Percentiles rank a stretch among this genome's conserved stretches.
Evolutionary conservation across 2,329 filamentous ascomycete genomes (phyloP).

Genomic region (Teratosphaeriaceae sp.): DNA sequence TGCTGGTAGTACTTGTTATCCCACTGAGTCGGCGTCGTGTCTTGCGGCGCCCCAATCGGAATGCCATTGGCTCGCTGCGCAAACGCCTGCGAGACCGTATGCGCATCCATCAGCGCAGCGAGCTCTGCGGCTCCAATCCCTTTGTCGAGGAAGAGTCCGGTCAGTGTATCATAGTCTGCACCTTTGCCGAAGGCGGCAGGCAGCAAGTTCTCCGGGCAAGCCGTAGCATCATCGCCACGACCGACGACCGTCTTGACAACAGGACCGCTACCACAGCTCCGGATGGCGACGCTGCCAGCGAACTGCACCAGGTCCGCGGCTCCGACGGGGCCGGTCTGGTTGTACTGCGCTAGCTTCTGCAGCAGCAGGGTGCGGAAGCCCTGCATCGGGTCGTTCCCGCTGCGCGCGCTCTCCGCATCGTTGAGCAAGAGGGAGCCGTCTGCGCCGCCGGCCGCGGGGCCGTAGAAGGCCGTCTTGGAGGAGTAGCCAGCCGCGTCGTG

Average conservation of each 20-base stretch:
- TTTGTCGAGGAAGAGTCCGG: neutral
- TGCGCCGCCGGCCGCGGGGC: neutral
- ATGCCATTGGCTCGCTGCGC: neutral
- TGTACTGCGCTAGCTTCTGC: neutral
- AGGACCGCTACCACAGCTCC: neutral
- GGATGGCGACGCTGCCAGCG: neutral
- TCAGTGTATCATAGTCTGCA: neutral
- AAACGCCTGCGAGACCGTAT: neutral
- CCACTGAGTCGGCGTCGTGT: neutral
- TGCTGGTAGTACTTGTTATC: neutral
- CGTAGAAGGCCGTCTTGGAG: neutral
- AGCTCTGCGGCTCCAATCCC: neutral
- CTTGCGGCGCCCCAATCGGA: neutral
- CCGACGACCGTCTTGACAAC: neutral
- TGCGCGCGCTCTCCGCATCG: neutral
- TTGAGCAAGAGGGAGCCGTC: neutral
- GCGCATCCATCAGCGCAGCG: neutral
- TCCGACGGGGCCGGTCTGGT: neutral
- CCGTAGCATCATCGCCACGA: neutral
- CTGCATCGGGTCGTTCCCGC: neutral
- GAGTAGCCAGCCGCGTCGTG: neutral
- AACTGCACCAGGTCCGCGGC: neutral
- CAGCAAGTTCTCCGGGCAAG: neutral
- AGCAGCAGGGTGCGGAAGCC: neutral
- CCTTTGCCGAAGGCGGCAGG: neutral